phyloP scores from a whole-genome alignment of 768 basidiomycete species.

The Clitopilus hobsonii region DNA sequence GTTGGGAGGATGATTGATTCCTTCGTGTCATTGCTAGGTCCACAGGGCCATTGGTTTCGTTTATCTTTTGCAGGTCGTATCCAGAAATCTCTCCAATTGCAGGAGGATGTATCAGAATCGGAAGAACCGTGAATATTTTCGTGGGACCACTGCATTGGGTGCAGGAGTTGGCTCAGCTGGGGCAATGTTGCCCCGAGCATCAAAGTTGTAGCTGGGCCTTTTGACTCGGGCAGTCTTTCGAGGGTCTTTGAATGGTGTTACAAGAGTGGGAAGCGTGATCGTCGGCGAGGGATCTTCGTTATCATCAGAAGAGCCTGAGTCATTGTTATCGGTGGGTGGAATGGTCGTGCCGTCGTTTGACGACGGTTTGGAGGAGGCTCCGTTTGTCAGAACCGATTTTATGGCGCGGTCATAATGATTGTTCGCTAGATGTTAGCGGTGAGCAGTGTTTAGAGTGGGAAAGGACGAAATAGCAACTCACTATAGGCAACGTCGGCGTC shows the following conservation, averaged over 20 bases:
- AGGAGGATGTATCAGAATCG: slow-evolving; percentile 10
- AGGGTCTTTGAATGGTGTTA: slow-evolving; percentile 23
- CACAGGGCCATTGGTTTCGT: neutral
- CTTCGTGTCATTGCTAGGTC: neutral
- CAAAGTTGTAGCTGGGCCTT: slow-evolving; percentile 19
- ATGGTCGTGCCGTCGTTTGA: slow-evolving; percentile 7
- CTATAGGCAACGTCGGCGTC: slow-evolving; percentile 36
- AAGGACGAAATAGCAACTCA: slow-evolving; percentile 25
- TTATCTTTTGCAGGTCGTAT: neutral
- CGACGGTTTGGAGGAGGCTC: slow-evolving; percentile 13
- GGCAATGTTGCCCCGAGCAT: slow-evolving; percentile 6
- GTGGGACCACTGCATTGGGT: neutral
- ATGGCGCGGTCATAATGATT: slow-evolving; percentile 44
- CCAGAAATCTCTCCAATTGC: neutral
- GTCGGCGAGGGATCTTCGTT: neutral
- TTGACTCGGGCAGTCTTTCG: slow-evolving; percentile 28
- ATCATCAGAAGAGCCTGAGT: slow-evolving; percentile 3
- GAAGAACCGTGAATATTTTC: slow-evolving; percentile 22
- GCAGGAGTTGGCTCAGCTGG: slow-evolving; percentile 5
- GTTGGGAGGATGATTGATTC: neutral
- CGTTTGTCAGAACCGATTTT: slow-evolving; percentile 38
- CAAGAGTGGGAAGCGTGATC: slow-evolving; percentile 6
- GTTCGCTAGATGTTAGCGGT: slow-evolving; percentile 27
- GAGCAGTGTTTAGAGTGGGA: neutral
- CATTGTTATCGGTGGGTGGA: neutral